Base-by-base conservation (phyloP, 768 basidiomycete species). In the Naematelia encephala region DNA sequence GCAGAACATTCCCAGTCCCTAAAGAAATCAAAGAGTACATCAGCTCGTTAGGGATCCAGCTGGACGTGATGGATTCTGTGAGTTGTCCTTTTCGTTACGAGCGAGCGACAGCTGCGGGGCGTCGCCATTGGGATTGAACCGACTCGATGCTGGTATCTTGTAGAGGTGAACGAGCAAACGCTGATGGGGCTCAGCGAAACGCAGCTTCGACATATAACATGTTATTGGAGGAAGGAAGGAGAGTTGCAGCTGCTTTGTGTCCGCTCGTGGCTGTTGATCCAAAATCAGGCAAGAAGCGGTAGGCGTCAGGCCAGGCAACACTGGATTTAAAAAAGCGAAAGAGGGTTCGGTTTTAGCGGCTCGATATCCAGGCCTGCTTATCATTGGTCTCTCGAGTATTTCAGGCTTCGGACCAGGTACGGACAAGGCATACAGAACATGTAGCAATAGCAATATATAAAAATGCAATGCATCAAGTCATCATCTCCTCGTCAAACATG, bases 121-220 rank as follows among this genome's bases (percentile, higher is more conserved):
- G n/a, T n/a, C n/a, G n/a, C n/a, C n/a, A n/a, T n/a, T 23, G 10
- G 27, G 12, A 22, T 22, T 4, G 19, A 12, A 11, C 8, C 26
- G 25, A 23, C 23, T 3, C 34, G 19, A 45, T 3, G 34, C 34
- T 8, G 34, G n/a, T n/a, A n/a, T n/a, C n/a, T n/a, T 8, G 34
- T 16, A 39, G 34, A 8, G 34, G 34, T 16, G 34, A 39, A 39
- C 16, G 34, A 39, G 34, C 34, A 39, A 8, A n/a, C 3, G 39
- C 52, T 64, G 34, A 44, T 51, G 4, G 51, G 19, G 4, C 14
- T 5, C 60, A 80, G 92, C 81, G 90, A 69, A 96, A 93, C 73
- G 94, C 93, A 16, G 92, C 90, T 68, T 87, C 93, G 25, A 97
- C 94, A 0, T 99, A 92, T 77, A 97, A 99, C 76, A 75, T 99